Evolutionary conservation across 345 rosid species (phyloP), one percentile per base, ranked within the genome.

Genomic region (Bruguiera gymnorhiza): DNA sequence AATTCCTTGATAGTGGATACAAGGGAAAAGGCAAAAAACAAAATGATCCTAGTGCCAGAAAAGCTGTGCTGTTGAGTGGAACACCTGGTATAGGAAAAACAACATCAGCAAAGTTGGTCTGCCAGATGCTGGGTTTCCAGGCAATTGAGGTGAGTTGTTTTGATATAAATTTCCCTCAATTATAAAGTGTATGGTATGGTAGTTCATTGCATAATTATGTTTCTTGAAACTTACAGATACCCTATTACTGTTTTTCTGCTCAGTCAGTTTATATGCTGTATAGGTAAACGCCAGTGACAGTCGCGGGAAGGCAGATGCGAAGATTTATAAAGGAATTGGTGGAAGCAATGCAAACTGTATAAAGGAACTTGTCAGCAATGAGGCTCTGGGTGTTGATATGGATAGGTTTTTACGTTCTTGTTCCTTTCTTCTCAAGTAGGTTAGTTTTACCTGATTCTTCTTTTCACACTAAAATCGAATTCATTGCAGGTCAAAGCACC

Each of bases 211-310:
- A 30, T 19, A 30, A 66, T 71, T 73, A 43, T 31, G 21, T 64
- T 30, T 61, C 34, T 58, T 51, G 48, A 15, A 67, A 55, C n/a
- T 68, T 51, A 52, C 62, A 54, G 21, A 7, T 32, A 66, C 23
- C 32, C 36, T 56, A 51, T 68, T 71, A 3, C 30, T 26, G 13
- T 54, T 60, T 18, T 71, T 34, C 36, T 60, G 60, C 21, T 11
- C 65, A 9, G 26, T 34, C 23, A 23, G 54, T 37, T n/a, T 59
- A 6, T 64, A 6, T 62, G 6, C 70, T 21, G 32, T 58, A 55
- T 70, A 93, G 98, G 97, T 93, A 60, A 93, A 93, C 84, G 99
- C 97, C 67, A 95, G 99, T 88, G 99, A 95, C 74, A 89, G 83
- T 78, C 96, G 99, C 46, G 99, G 99, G 72, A 95, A 95, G 83